A percentile compares a stretch with the other conserved stretches of the same genome.
phyloP scores from a whole-genome alignment of 768 basidiomycete species.

The Russula sp. region DNA sequence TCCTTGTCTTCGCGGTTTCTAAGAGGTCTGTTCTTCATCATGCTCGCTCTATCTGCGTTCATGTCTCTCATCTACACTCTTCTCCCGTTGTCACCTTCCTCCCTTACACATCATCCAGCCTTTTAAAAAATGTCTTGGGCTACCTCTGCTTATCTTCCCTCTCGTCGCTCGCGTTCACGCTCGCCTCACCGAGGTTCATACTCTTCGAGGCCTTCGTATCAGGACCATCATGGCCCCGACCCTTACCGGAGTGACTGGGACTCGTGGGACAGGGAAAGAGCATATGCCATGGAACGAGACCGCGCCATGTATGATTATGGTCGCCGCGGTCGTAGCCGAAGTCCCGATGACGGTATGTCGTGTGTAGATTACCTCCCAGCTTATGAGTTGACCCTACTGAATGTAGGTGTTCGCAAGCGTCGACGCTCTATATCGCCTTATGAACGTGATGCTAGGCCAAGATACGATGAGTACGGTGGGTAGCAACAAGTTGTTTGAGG shows the following conservation, averaged over 20 bases:
- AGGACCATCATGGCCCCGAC: conserved; percentile 52
- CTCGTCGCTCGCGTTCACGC: conserved; percentile 77
- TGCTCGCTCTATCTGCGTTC: conserved; percentile 72
- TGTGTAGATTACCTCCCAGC: not conserved
- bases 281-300: conserved; percentile 65
- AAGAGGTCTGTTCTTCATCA: conserved; percentile 93
- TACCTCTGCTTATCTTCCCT: conserved; percentile 57
- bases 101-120: conserved; percentile 45
- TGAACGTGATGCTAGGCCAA: conserved; percentile 73
- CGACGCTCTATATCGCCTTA: conserved; percentile 74
- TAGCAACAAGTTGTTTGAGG: not conserved
- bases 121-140: conserved; percentile 59
- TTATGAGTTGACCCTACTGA: conserved; percentile 3
- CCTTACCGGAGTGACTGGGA: conserved; percentile 62
- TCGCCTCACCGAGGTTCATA: conserved; percentile 54
- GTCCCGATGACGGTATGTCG: conserved; percentile 64
- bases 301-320: conserved; percentile 59
- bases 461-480: conserved; percentile 82
- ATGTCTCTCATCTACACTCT: conserved; percentile 66
- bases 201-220: conserved; percentile 46
- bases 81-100: conserved; percentile 38
- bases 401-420: conserved; percentile 59
- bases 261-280: conserved; percentile 62
- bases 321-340: conserved; percentile 70
- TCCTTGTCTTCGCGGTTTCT: conserved; percentile 39